Evolutionary conservation across 2,329 filamentous ascomycete species (phyloP).

Genomic region (Parasarocladium wereldwijsianum): DNA sequence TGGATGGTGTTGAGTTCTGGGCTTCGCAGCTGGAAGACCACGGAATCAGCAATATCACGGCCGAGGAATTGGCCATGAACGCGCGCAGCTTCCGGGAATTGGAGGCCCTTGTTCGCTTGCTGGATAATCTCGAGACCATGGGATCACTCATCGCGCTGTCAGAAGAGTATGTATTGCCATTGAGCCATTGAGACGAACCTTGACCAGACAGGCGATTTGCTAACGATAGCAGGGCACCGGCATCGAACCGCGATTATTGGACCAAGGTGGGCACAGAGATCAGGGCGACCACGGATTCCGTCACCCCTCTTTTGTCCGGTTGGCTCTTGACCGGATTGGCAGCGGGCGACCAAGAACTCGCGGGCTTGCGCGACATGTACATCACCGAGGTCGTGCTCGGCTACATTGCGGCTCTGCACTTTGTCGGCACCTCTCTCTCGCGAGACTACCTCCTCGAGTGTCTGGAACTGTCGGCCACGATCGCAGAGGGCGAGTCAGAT

Average conservation of each 20-base stretch:
- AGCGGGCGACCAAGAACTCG: constrained; percentile 48
- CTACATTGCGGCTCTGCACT: constrained; percentile 69
- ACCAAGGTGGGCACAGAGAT: constrained; percentile 37
- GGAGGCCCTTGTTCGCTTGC: constrained; percentile 48
- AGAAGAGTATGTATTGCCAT: constrained; percentile 29
- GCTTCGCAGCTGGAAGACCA: constrained; percentile 19
- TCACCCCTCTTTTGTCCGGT: constrained; percentile 46
- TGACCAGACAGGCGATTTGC: constrained; percentile 1
- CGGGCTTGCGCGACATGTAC: constrained; percentile 57
- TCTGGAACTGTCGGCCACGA: constrained; percentile 68
- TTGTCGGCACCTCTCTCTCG: constrained; percentile 58
- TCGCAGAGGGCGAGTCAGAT: constrained; percentile 58
- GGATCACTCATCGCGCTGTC: constrained; percentile 38
- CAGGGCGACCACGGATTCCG: constrained; percentile 36
- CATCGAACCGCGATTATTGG: constrained; percentile 33
- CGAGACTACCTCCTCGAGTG: constrained; percentile 67
- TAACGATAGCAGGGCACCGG: constrained; percentile 18
- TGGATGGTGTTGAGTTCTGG: constrained; percentile 26
- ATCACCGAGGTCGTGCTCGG: constrained; percentile 76
- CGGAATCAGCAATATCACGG: constrained; percentile 19
- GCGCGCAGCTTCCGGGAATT: constrained; percentile 54
- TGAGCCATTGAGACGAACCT: neutral
- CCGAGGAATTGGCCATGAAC: constrained; percentile 31
- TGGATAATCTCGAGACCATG: constrained; percentile 56
- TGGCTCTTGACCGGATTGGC: constrained; percentile 43